These are phyloP conservation scores for Capsella rubella DNA, from an alignment of 441 rosid genomes.

Conservation along the genomic window DNA sequence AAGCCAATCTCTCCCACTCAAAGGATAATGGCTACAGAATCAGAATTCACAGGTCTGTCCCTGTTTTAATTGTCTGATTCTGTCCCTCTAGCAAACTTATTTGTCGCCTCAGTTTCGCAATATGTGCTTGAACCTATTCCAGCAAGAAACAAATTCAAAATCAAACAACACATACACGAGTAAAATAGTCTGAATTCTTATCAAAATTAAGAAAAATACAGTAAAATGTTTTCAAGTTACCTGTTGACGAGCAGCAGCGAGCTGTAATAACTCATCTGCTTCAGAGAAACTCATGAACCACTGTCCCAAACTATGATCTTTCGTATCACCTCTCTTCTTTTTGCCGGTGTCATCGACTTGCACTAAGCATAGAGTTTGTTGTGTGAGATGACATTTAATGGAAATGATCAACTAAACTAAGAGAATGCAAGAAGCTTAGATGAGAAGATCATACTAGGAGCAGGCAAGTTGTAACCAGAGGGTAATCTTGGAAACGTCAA, in stretches of 20 bases:
- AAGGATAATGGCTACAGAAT: slow-evolving; percentile 25
- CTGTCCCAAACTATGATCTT: slow-evolving; percentile 57
- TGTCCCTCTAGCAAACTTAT: slow-evolving; percentile 63
- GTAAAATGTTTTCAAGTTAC: slow-evolving; percentile 19
- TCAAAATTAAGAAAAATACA: background rate
- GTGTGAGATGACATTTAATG: slow-evolving; percentile 27
- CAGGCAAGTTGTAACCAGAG: slow-evolving; percentile 58
- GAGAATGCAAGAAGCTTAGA: slow-evolving; percentile 8
- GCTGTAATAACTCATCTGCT: slow-evolving; percentile 66
- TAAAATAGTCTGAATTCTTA: background rate
- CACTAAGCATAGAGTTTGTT: slow-evolving; percentile 29
- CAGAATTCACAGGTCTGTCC: slow-evolving; percentile 58
- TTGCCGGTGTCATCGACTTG: slow-evolving; percentile 52
- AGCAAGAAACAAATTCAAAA: slow-evolving; percentile 21
- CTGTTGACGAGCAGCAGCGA: slow-evolving; percentile 70
- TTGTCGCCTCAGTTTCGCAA: slow-evolving; percentile 60
- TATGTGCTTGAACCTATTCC: slow-evolving; percentile 63
- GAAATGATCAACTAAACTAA: slow-evolving; percentile 6
- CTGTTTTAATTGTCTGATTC: slow-evolving; percentile 66
- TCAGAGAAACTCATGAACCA: slow-evolving; percentile 65
- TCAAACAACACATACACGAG: slow-evolving; percentile 27
- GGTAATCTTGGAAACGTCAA: slow-evolving; percentile 64
- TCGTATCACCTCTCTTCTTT: slow-evolving; percentile 60
- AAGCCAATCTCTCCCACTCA: slow-evolving; percentile 26
- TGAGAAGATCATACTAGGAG: slow-evolving; percentile 49